A percentile compares a stretch with the other conserved stretches of the same genome.
phyloP scores from a whole-genome alignment of 2,329 filamentous ascomycete genomes.

The Aspergillus tamarii region DNA sequence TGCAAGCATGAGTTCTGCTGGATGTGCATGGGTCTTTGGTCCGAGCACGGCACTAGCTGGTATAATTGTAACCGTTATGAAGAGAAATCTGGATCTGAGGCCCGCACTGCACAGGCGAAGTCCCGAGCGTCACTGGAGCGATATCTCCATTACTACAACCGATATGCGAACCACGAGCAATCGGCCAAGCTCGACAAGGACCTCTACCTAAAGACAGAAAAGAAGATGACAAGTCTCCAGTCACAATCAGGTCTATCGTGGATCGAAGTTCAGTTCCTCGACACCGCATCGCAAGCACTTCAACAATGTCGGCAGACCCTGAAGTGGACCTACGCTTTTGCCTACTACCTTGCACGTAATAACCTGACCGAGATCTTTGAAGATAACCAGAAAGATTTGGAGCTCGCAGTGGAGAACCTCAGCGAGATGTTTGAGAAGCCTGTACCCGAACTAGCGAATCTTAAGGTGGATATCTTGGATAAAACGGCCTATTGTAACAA shows the following conservation, averaged over 20 bases:
- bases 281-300: conserved; percentile 87
- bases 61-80: conserved; percentile 99
- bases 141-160: conserved; percentile 99
- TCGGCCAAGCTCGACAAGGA: conserved; percentile 96
- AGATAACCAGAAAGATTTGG: conserved; percentile 96
- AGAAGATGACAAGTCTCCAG: conserved; percentile 98
- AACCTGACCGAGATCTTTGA: conserved; percentile 97
- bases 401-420: conserved; percentile 93
- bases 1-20: conserved; percentile 98
- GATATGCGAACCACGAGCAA: conserved; percentile 98
- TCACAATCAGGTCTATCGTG: conserved; percentile 94
- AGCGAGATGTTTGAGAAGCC: conserved; percentile 99
- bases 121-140: conserved; percentile 88
- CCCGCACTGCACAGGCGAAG: conserved; percentile 87
- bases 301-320: conserved; percentile 97
- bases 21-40: conserved; percentile 99
- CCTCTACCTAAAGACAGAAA: conserved; percentile 93
- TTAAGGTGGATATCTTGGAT: conserved; percentile 98
- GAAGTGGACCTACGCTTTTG: conserved; percentile 99
- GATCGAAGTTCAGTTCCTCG: conserved; percentile 98
- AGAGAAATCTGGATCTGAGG: conserved; percentile 90
- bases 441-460: conserved; percentile 76
- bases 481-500: conserved; percentile 98
- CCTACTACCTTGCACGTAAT: conserved; percentile 94
- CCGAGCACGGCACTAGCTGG: conserved; percentile 97